Evolutionary conservation across 495 filamentous ascomycete species (phyloP).

Genomic region (Tuber umbilicatum): DNA sequence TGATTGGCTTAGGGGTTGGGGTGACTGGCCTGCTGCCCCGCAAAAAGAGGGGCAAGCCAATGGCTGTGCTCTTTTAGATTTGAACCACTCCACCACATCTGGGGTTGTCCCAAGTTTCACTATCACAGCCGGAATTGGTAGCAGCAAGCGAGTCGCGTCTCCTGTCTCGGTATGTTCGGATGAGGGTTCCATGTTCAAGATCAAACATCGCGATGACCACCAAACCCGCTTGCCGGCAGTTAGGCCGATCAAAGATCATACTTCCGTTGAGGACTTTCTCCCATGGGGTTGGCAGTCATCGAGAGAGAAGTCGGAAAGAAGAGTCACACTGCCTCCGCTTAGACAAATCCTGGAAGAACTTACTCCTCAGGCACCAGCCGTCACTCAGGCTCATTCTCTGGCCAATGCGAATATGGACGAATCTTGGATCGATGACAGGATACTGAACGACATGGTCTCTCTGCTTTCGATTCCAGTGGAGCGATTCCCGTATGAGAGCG

Average conservation of each 20-base stretch:
- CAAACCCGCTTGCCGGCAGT: constrained; percentile 38
- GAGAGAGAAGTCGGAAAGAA: constrained; percentile 34
- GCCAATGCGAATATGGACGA: constrained; percentile 8
- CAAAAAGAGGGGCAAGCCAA: constrained; percentile 8
- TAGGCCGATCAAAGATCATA: constrained; percentile 37
- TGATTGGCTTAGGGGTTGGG: constrained; percentile 41
- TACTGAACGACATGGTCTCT: constrained; percentile 37
- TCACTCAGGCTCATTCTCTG: constrained; percentile 14
- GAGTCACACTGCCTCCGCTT: constrained; percentile 38
- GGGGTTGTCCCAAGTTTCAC: constrained; percentile 3
- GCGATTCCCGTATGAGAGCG: constrained; percentile 36
- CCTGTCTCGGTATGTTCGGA: constrained; percentile 29
- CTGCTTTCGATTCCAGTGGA: constrained; percentile 36
- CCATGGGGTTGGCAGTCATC: constrained; percentile 38
- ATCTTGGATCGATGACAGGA: constrained; percentile 31
- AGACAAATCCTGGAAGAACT: constrained; percentile 39
- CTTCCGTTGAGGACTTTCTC: constrained; percentile 37
- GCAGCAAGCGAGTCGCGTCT: constrained; percentile 18
- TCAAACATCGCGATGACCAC: constrained; percentile 25
- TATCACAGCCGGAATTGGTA: constrained; percentile 12
- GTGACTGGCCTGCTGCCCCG: constrained; percentile 20
- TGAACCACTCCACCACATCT: neutral
- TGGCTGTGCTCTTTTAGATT: neutral
- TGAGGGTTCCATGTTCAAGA: constrained; percentile 16
- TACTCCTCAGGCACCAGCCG: constrained; percentile 15